Evolutionary conservation across 2,329 filamentous ascomycete species (phyloP).

Genomic region (Didymella segeticola): DNA sequence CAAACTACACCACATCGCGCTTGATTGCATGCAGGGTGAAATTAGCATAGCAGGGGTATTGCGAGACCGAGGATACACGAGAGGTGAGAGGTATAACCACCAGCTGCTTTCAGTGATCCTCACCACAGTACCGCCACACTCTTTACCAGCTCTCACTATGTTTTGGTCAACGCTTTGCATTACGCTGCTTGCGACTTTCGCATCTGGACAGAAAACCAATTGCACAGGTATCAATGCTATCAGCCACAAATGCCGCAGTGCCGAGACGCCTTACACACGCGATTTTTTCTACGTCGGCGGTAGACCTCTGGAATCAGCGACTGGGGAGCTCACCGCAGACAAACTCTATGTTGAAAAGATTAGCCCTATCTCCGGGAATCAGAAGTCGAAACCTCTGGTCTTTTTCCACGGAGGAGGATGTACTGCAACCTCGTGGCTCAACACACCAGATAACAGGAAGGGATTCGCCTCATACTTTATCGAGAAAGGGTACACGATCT

Average conservation of each 20-base stretch:
- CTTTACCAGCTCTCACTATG: background rate
- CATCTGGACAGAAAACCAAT: background rate
- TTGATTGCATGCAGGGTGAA: background rate
- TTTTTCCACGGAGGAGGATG: constrained; percentile 25
- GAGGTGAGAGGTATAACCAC: no score
- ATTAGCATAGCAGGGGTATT: background rate
- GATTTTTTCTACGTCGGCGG: constrained; percentile 25
- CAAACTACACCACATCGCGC: background rate
- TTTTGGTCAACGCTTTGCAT: background rate
- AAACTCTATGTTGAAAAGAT: constrained; percentile 23
- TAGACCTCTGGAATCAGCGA: constrained; percentile 14
- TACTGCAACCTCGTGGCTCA: constrained; percentile 4
- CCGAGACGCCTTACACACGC: constrained; percentile 18
- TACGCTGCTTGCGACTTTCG: background rate
- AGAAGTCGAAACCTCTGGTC: constrained; percentile 18
- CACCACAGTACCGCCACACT: background rate
- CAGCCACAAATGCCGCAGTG: constrained; percentile 14
- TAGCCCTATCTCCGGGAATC: background rate
- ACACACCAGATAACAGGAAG: constrained; percentile 7
- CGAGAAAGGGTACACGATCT: constrained; percentile 14
- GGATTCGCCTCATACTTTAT: constrained; percentile 16
- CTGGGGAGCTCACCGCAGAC: constrained; percentile 15
- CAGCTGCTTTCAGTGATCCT: background rate
- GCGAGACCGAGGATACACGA: background rate
- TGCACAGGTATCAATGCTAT: constrained; percentile 1